Evolutionary conservation across 176 grass and related monocot species (phyloP), one percentile per base, ranked within the genome.

Genomic region (Aegilops bicornis): DNA sequence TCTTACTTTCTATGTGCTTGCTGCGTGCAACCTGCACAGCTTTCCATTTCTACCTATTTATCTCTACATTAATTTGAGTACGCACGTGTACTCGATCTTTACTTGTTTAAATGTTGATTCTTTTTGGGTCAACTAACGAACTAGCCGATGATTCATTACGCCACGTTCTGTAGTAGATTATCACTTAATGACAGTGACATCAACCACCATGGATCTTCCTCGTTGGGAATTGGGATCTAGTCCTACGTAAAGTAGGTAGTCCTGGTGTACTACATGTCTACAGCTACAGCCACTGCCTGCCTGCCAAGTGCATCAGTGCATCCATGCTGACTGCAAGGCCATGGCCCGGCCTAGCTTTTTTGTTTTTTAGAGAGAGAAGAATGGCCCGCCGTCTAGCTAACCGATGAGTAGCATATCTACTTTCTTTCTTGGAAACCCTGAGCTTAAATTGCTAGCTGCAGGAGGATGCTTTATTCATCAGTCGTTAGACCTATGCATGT

Each of bases 301-400:
- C 54, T 58, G 54, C 54, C 54, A 58, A 20, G 19, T 58, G 17
- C 54, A 58, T 58, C 54, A 72, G 27, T 76, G 69, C 50, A 37
- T 82, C 62, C 78, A 77, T 33, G 47, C 52, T 79, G 65, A 37
- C 54, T 82, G 81, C 69, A 42, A 37, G 63, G 64, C 79, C 42
- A 45, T 40, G 70, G 69, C 40, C 56, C 56, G 7, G 27, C 70
- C 82, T 76, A 83, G 27, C 6, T 43, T 43, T 17, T 17, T 5
- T 48, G 0, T 42, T 47, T 14, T 47, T 47, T 47, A 4, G 43
- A 47, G 12, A 42, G 43, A 47, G 43, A 47, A 47, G 43, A 47
- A 13, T 47, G 43, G 10, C 43, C 43, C 43, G 43, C 3, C 40
- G 8, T 9, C 40, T 42, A 42, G 40, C 40, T 42, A 42, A 42